Conservation (phyloP, 495 filamentous ascomycete genomes). For the Choiromyces venosus region DNA sequence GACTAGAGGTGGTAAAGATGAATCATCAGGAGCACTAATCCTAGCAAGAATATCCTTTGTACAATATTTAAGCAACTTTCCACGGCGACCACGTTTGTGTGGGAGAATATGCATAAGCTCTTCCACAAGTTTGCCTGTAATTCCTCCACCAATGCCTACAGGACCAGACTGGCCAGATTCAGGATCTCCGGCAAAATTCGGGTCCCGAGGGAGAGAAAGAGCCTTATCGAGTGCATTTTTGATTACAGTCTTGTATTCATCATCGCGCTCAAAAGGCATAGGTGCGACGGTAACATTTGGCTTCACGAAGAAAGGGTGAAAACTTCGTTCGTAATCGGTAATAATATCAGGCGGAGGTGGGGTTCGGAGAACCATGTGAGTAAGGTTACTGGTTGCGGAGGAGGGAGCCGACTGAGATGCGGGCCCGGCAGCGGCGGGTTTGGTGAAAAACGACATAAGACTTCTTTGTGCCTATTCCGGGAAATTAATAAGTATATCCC, state of each 20-base stretch:
- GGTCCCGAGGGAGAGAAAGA: slow-evolving; percentile 15
- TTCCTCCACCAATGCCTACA: slow-evolving; percentile 39
- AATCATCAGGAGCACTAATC: slow-evolving; percentile 42
- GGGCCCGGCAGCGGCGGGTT: slow-evolving; percentile 46
- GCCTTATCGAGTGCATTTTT: slow-evolving; percentile 39
- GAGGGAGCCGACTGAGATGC: slow-evolving; percentile 36
- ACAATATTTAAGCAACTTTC: slow-evolving; percentile 58
- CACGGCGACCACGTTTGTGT: slow-evolving; percentile 49
- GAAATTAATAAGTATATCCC: slow-evolving; percentile 20
- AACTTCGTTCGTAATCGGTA: slow-evolving; percentile 64
- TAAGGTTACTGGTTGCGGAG: slow-evolving; percentile 26
- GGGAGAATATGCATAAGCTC: slow-evolving; percentile 59
- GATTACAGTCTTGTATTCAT: slow-evolving; percentile 54
- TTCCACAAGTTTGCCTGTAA: slow-evolving; percentile 49
- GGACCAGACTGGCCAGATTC: slow-evolving; percentile 47
- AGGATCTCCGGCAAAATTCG: slow-evolving; percentile 48
- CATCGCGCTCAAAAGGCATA: slow-evolving; percentile 45
- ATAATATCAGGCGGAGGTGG: slow-evolving; percentile 23
- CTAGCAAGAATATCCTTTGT: slow-evolving; percentile 48
- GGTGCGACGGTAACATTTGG: slow-evolving; percentile 60
- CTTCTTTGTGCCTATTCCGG: slow-evolving; percentile 52
- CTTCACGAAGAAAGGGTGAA: slow-evolving; percentile 73
- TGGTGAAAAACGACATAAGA: slow-evolving; percentile 59
- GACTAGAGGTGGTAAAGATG: slow-evolving; percentile 42
- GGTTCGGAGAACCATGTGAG: slow-evolving; percentile 31